Evolutionary conservation across 2,329 filamentous ascomycete species (phyloP).

Genomic region (Stenocarpella maydis): DNA sequence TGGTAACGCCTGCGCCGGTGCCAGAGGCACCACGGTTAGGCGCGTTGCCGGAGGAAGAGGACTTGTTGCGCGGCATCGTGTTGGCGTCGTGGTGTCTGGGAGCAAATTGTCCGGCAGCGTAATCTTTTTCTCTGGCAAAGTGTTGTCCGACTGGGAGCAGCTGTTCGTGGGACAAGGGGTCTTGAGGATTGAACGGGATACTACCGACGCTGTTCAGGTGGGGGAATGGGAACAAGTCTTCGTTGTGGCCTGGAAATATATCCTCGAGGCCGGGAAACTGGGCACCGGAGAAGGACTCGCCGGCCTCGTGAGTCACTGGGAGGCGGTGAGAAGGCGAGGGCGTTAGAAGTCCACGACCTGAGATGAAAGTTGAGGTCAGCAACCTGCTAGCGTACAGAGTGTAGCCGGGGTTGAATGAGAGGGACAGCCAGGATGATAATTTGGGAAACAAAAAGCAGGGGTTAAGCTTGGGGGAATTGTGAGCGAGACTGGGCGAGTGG

Average conservation of each 20-base stretch:
- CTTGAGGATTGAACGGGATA: neutral
- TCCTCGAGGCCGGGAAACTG: neutral
- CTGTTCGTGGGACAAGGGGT: too few relatives aligned
- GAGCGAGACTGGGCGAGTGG: neutral
- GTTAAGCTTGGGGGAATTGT: too few relatives aligned
- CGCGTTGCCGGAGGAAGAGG: neutral
- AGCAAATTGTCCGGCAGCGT: neutral
- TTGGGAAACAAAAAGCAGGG: neutral
- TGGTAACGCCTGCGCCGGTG: neutral
- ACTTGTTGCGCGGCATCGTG: neutral
- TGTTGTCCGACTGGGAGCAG: too few relatives aligned
- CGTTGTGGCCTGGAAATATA: neutral
- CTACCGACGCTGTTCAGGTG: neutral
- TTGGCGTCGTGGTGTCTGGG: neutral
- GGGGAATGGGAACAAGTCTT: neutral
- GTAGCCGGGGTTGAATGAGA: too few relatives aligned
- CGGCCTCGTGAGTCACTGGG: slow-evolving; percentile 13
- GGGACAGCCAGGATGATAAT: neutral
- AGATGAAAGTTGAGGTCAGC: neutral
- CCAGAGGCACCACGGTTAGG: neutral
- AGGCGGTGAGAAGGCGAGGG: neutral
- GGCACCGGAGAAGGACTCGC: neutral
- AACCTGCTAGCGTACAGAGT: neutral
- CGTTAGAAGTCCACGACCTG: neutral
- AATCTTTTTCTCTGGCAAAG: too few relatives aligned